Percentiles rank a stretch among this genome's conserved stretches.
These are phyloP conservation scores for Phallus indusiatus DNA, from an alignment of 768 basidiomycete genomes.

Conservation along the genomic window DNA sequence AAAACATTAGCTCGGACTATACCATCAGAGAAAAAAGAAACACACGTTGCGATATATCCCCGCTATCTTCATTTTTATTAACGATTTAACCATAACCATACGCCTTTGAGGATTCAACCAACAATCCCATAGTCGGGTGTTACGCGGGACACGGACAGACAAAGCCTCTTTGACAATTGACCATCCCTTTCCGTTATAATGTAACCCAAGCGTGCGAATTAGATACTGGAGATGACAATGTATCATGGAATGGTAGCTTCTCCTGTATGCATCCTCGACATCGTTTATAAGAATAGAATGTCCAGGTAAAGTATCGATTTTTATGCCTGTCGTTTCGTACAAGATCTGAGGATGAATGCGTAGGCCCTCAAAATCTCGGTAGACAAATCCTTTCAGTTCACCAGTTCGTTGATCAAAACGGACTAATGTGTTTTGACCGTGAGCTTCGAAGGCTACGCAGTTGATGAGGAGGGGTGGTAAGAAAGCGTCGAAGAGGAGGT, in stretches of 20 bases:
- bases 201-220: constrained; percentile 42
- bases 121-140: constrained; percentile 34
- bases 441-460: constrained; percentile 51
- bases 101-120: constrained; percentile 24
- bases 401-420: constrained; percentile 36
- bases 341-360: constrained; percentile 44
- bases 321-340: constrained; percentile 35
- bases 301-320: constrained; percentile 34
- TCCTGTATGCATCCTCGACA: constrained; percentile 43
- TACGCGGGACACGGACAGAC: constrained; percentile 32
- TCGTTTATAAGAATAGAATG: constrained; percentile 42
- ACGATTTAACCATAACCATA: constrained; percentile 41
- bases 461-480: constrained; percentile 43
- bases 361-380: constrained; percentile 50
- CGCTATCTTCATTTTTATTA: constrained; percentile 49
- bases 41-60: constrained; percentile 47
- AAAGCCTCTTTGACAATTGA: constrained; percentile 40
- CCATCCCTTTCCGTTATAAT: constrained; percentile 44
- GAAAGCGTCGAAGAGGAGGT: constrained; percentile 40
- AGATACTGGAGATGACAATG: constrained; percentile 53
- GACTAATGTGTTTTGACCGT: constrained; percentile 47
- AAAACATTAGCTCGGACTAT: no score
- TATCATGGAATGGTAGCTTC: constrained; percentile 51
- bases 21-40: not conserved
- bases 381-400: constrained; percentile 38